Evolutionary conservation across 192 early-diverging fungal species (phyloP), one percentile per base, ranked within the genome.

Genomic region (Coemansia sp.): DNA sequence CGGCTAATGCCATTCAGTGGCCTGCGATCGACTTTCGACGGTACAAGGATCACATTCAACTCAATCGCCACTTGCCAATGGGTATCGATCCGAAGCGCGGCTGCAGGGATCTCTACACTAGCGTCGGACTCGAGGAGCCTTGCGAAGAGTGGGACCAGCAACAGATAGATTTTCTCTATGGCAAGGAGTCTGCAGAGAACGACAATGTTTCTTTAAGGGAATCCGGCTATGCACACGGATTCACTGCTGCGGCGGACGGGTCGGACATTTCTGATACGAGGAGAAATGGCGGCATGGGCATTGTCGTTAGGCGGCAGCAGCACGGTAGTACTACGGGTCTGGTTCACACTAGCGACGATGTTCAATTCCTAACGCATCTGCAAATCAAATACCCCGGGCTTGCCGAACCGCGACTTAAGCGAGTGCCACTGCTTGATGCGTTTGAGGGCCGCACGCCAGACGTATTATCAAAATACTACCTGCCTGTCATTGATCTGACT

Each of bases 281-380:
- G 20, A 40, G 46, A 31, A 82, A 82, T 18, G 80, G 80, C 31
- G 80, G 75, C 3, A 74, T 77, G 33, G 75, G 80, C 1, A 66
- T 83, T 7, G 36, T 78, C 13, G 63, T 83, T 33, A 44, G 41
- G 39, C 53, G 65, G 9, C 15, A 64, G 15, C 16, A 24, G 1
- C 3, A 64, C 44, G 39, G 29, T 2, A 46, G 41, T 13, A 34
- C 44, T 7, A 55, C 40, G 1, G n/a, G 36, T 6, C 24, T 60
- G n/a, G 57, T 38, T 36, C 7, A 24, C 7, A 12, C 34, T 31
- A 34, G 31, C 33, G 73, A 70, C 20, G 44, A 65, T 11, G 31
- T 62, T 3, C 57, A 68, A 31, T 63, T 75, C 12, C 16, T 83
- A 15, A 83, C 81, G 0, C 65, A 60, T 16, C 29, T 66, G 34